Evolutionary conservation across 169 alveolate species (phyloP).

Genomic region (Eimeria tenella): DNA sequence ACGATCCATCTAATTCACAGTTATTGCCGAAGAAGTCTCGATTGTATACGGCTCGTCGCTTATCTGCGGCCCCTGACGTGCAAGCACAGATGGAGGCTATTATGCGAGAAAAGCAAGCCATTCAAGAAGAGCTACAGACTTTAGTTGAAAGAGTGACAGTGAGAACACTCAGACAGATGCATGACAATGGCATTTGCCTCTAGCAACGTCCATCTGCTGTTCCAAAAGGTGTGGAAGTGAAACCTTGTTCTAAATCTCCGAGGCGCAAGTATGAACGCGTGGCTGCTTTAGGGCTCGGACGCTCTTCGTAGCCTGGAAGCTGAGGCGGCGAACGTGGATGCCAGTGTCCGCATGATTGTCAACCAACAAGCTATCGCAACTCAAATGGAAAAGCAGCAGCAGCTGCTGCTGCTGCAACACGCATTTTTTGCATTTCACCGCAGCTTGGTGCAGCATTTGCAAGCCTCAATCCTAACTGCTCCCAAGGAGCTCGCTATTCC

Average conservation of each 20-base stretch:
- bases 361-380: conserved; percentile 26
- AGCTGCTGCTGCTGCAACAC: conserved; percentile 55
- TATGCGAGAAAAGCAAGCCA: not conserved
- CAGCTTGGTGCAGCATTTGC: conserved; percentile 46
- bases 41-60: not conserved
- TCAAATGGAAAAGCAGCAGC: conserved; percentile 13
- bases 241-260: not conserved
- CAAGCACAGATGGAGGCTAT: conserved; percentile 21
- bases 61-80: conserved; percentile 21
- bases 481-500: conserved; percentile 54
- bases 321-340: conserved; percentile 51
- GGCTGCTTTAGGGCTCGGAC: not conserved
- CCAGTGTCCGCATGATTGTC: not conserved
- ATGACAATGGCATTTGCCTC: no score
- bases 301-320: conserved; percentile 41
- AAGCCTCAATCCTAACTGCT: conserved; percentile 27
- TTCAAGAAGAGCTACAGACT: conserved; percentile 17
- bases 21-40: conserved; percentile 15
- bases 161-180: not conserved
- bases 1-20: not conserved
- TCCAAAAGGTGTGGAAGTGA: no score
- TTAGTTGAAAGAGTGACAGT: conserved; percentile 48
- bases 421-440: conserved; percentile 50
- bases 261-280: not conserved
- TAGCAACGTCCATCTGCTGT: no score